Evolutionary conservation across 1,139 yeast species (phyloP).

Genomic region (Entelexis sorbosivorans): DNA sequence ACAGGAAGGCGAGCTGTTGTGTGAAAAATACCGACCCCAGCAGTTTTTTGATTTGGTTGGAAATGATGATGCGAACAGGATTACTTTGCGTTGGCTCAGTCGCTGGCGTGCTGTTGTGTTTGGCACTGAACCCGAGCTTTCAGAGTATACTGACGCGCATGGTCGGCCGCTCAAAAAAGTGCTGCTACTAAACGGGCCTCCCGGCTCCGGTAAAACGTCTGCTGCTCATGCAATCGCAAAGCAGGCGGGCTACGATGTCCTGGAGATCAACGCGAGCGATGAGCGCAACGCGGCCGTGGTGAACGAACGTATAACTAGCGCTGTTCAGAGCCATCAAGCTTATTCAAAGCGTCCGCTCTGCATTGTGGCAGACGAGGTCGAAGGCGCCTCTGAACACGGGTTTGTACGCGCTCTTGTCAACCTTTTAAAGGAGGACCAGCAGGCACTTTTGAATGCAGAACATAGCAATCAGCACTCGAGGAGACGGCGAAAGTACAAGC

Average conservation of each 20-base stretch:
- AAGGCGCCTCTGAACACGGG: constrained; percentile 77
- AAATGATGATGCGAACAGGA: constrained; percentile 66
- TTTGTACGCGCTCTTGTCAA: constrained; percentile 60
- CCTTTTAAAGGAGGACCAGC: constrained; percentile 47
- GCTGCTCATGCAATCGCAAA: constrained; percentile 75
- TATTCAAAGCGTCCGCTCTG: constrained; percentile 42
- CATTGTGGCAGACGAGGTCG: constrained; percentile 79
- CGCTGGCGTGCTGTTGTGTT: constrained; percentile 67
- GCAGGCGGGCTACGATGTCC: constrained; percentile 68
- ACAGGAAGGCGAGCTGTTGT: constrained; percentile 29
- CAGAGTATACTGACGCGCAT: constrained; percentile 38
- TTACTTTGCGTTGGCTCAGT: constrained; percentile 64
- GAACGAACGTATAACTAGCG: constrained; percentile 53
- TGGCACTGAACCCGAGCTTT: constrained; percentile 16
- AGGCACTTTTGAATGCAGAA: constrained; percentile 19
- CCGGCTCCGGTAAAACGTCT: constrained; percentile 92
- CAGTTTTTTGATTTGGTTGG: constrained; percentile 66
- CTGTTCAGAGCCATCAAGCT: constrained; percentile 52
- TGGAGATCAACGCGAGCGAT: constrained; percentile 88
- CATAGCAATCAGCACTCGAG: constrained; percentile 23
- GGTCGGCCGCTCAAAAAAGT: constrained; percentile 65
- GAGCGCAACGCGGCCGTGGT: constrained; percentile 53
- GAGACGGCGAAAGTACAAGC: constrained; percentile 29
- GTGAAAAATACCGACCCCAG: constrained; percentile 77
- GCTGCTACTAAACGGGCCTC: constrained; percentile 76